Evolutionary conservation across 345 rosid genomes (phyloP).

Genomic region (Theobroma cacao): DNA sequence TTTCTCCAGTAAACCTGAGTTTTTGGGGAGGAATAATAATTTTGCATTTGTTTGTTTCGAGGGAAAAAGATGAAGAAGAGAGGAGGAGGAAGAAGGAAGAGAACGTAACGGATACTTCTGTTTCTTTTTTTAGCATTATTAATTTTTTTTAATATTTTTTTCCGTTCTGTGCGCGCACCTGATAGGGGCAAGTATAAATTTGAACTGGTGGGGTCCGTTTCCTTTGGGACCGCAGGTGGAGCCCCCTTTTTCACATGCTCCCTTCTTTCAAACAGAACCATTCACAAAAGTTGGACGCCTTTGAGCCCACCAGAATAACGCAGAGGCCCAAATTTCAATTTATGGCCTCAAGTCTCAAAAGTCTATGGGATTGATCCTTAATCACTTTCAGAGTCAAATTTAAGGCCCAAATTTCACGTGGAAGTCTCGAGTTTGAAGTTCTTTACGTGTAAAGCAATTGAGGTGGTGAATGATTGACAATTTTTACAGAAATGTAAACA

Average conservation of each 20-base stretch:
- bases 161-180: not conserved
- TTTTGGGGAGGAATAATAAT: not conserved
- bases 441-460: too few species aligned
- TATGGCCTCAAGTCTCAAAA: not conserved
- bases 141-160: not conserved
- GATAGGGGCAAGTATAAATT: not conserved
- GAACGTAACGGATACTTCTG: conserved; percentile 45
- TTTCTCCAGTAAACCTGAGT: too few species aligned
- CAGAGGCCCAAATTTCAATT: not conserved
- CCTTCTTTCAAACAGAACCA: not conserved
- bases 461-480: not conserved
- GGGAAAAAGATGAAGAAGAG: not conserved
- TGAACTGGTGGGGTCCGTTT: not conserved
- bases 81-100: not conserved
- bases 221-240: not conserved
- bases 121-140: conserved; percentile 8
- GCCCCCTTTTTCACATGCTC: not conserved
- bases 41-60: too few species aligned
- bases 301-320: not conserved
- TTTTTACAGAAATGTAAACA: not conserved
- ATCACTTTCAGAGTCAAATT: not conserved
- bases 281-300: not conserved
- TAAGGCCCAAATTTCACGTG: not conserved
- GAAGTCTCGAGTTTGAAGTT: too few species aligned
- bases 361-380: not conserved